Evolutionary conservation across 345 rosid genomes (phyloP), one percentile per base, ranked within the genome.

Genomic region (Ailanthus altissimus): DNA sequence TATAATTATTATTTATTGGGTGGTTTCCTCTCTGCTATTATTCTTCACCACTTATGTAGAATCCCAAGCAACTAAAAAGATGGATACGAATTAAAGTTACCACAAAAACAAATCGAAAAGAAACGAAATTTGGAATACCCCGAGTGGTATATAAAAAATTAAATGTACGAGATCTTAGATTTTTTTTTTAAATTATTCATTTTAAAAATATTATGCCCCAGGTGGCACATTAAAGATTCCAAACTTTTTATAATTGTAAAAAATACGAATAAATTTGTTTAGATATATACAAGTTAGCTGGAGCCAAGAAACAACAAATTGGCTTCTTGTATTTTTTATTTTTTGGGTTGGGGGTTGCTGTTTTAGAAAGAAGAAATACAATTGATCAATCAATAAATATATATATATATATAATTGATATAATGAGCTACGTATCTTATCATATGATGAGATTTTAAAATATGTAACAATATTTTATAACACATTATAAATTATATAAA

Each of bases 21-120:
- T 61, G 79, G 72, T 77, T 81, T 76, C 76, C 56, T 68, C 56
- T 38, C 69, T 79, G 75, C 66, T 85, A 47, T 75, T 78, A 78
- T 80, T 80, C 85, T 73, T 63, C 70, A 66, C 69, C 81, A 58
- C 72, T 73, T 71, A 65, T 61, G 71, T 61, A 80, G 81, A 85
- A 77, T 82, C 79, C 61, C 61, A 75, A 54, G 56, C 70, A 53
- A 59, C 77, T 12, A 72, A 69, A 74, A 75, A 76, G 60, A 62
- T 36, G 64, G 68, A 67, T 80, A 71, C 70, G 69, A 66, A 74
- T 70, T 77, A 46, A n/a, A 66, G 47, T 20, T n/a, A 9, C 54
- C 21, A 12, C 12, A n/a, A 47, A 61, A 74, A 62, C 21, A 74
- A 74, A 74, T 32, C 1, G 0, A 43, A 25, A 72, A 28, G 46